A percentile compares a stretch with the other conserved stretches of the same genome.
Conservation (phyloP, 169 alveolate genomes). For the Perkinsus marinus region DNA sequence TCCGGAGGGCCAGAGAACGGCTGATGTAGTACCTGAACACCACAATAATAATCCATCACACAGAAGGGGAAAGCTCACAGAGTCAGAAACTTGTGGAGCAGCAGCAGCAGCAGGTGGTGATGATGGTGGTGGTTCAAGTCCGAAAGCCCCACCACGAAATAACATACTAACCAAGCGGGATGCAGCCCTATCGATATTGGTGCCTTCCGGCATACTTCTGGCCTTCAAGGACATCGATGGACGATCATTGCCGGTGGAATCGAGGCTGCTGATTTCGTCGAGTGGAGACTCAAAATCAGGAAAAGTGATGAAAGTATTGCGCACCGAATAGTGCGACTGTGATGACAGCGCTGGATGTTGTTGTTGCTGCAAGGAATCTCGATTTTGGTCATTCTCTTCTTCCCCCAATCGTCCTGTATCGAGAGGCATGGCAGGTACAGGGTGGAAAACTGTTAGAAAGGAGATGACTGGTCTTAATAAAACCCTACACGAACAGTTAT, state of each 20-base stretch:
- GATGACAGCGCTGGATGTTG: background rate
- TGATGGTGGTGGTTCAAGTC: background rate
- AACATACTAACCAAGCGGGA: background rate
- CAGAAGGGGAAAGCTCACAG: too few relatives aligned
- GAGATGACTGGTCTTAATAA: too few relatives aligned
- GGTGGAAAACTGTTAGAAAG: too few relatives aligned
- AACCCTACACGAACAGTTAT: too few relatives aligned
- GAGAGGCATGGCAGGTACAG: too few relatives aligned
- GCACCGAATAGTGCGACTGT: background rate
- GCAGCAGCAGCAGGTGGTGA: too few relatives aligned
- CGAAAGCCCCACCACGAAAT: background rate
- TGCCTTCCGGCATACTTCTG: background rate
- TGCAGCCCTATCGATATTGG: background rate
- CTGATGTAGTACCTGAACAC: too few relatives aligned
- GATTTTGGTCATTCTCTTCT: background rate
- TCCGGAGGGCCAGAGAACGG: too few relatives aligned
- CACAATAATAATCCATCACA: too few relatives aligned
- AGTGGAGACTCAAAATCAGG: background rate
- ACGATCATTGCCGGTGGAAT: background rate
- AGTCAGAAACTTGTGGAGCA: too few relatives aligned
- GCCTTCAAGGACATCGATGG: background rate
- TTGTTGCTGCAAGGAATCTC: background rate
- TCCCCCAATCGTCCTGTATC: too few relatives aligned
- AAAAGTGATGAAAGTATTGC: background rate
- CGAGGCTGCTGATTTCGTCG: background rate